phyloP scores from a whole-genome alignment of 2,329 filamentous ascomycete genomes.

The Sarocladium strictum region DNA sequence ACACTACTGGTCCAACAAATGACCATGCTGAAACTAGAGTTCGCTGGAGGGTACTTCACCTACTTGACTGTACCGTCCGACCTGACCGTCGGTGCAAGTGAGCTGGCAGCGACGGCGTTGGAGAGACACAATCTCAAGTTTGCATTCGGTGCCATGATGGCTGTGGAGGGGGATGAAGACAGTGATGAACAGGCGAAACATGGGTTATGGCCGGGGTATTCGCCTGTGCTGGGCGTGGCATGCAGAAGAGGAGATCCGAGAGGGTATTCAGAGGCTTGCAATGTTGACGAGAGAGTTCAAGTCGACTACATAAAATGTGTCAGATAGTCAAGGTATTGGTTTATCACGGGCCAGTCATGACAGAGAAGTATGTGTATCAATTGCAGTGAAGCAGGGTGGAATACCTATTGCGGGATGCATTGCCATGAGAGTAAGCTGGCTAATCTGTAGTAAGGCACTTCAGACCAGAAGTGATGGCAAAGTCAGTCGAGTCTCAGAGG shows the following conservation, averaged over 20 bases:
- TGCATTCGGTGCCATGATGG: conserved; percentile 50
- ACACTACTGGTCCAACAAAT: not conserved
- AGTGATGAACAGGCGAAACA: conserved; percentile 21
- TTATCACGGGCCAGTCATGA: too few species aligned
- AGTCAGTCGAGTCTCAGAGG: too few species aligned
- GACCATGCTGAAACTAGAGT: not conserved
- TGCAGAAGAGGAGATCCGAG: conserved; percentile 42
- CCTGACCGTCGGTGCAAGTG: conserved; percentile 41
- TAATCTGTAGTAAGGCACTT: too few species aligned
- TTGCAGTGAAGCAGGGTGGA: too few species aligned
- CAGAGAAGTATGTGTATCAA: too few species aligned
- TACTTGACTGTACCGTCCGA: conserved; percentile 37
- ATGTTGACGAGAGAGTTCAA: conserved; percentile 11
- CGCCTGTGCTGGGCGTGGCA: conserved; percentile 54
- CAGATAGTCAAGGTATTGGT: too few species aligned
- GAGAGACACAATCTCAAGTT: conserved; percentile 50
- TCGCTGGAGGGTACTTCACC: conserved; percentile 58
- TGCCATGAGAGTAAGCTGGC: too few species aligned
- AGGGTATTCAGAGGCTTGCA: conserved; percentile 48
- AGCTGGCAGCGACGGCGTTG: conserved; percentile 31
- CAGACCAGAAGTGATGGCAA: too few species aligned
- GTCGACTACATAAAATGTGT: not conserved
- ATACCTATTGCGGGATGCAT: too few species aligned
- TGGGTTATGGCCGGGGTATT: conserved; percentile 42
- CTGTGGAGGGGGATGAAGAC: conserved; percentile 28